Evolutionary conservation across 2,329 filamentous ascomycete species (phyloP).

Genomic region (Hypocreales sp.): DNA sequence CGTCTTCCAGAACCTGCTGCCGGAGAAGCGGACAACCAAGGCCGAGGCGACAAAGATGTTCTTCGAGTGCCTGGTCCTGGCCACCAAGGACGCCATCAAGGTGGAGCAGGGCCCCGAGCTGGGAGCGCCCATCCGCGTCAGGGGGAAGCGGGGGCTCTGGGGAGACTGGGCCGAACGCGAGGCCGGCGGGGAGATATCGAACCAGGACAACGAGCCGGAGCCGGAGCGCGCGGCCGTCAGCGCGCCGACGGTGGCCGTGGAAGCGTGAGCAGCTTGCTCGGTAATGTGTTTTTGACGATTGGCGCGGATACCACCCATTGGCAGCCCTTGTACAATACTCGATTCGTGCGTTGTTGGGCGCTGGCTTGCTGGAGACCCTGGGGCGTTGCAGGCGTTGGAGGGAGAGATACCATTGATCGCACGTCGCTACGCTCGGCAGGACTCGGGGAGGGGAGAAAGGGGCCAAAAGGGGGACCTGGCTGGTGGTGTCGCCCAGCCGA

Average conservation of each 20-base stretch:
- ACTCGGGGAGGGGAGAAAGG: slow-evolving; percentile 7
- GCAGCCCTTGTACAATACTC: slow-evolving; percentile 18
- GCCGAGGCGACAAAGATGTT: slow-evolving; percentile 99
- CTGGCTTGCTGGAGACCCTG: slow-evolving; percentile 12
- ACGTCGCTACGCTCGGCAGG: slow-evolving; percentile 7
- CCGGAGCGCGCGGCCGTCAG: slow-evolving; percentile 16
- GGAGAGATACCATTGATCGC: slow-evolving; percentile 22
- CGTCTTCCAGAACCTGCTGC: slow-evolving; percentile 82
- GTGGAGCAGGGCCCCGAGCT: slow-evolving; percentile 73
- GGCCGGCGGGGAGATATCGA: slow-evolving; percentile 45
- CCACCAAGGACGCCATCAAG: slow-evolving; percentile 95
- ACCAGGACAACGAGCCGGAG: slow-evolving; percentile 27
- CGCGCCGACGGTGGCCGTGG: slow-evolving; percentile 20
- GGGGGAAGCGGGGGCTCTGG: slow-evolving; percentile 92
- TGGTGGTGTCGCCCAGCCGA: too few relatives aligned
- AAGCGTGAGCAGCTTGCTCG: slow-evolving; percentile 13
- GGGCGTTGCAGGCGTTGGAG: slow-evolving; percentile 21
- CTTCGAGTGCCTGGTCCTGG: slow-evolving; percentile 89
- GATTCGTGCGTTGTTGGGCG: slow-evolving; percentile 17
- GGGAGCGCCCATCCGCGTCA: slow-evolving; percentile 66
- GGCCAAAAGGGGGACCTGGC: slow-evolving; percentile 7
- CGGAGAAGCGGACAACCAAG: slow-evolving; percentile 64
- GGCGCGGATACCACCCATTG: slow-evolving; percentile 7
- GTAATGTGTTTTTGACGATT: slow-evolving; percentile 3
- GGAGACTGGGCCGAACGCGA: slow-evolving; percentile 83